These are phyloP conservation scores for Camelina hispida DNA, from an alignment of 345 rosid species.

Conservation along the genomic window DNA sequence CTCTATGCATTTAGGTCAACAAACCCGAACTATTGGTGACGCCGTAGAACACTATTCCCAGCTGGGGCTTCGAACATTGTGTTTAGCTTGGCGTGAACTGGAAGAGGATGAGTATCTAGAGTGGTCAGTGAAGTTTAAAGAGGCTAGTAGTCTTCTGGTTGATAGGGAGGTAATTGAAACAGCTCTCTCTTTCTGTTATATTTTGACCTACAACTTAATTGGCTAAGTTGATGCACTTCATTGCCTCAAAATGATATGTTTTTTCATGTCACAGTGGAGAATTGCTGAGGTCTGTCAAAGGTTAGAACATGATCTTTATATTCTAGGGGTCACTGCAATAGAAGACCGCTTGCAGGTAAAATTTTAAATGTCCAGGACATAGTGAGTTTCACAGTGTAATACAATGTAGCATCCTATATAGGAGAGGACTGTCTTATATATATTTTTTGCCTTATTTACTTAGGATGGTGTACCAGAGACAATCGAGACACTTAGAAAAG, in stretches of 20 bases:
- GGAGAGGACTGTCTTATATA: slow-evolving; percentile 25
- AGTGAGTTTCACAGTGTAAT: slow-evolving; percentile 25
- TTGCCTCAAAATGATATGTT: slow-evolving; percentile 39
- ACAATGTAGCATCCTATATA: not conserved
- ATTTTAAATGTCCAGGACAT: slow-evolving; percentile 22
- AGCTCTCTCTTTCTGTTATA: slow-evolving; percentile 4
- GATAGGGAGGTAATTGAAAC: slow-evolving; percentile 88
- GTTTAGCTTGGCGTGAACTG: slow-evolving; percentile 95
- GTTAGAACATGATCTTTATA: slow-evolving; percentile 81
- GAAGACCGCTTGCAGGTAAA: slow-evolving; percentile 95
- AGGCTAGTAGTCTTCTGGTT: slow-evolving; percentile 90
- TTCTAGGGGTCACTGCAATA: slow-evolving; percentile 95
- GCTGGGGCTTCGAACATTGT: slow-evolving; percentile 90
- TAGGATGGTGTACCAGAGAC: slow-evolving; percentile 99
- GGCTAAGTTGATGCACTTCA: slow-evolving; percentile 35
- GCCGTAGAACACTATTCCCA: slow-evolving; percentile 95
- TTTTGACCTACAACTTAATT: not conserved
- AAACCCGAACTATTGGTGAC: slow-evolving; percentile 75
- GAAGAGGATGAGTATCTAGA: slow-evolving; percentile 79
- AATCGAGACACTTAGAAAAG: slow-evolving; percentile 88
- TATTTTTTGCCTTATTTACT: slow-evolving; percentile 14
- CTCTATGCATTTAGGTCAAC: slow-evolving; percentile 68
- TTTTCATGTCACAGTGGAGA: slow-evolving; percentile 77
- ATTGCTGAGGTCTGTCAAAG: slow-evolving; percentile 94
- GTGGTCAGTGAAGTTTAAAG: slow-evolving; percentile 89